These are phyloP conservation scores for Kodamaea sp. DNA, from an alignment of 1,139 yeast species.

Conservation along the genomic window DNA sequence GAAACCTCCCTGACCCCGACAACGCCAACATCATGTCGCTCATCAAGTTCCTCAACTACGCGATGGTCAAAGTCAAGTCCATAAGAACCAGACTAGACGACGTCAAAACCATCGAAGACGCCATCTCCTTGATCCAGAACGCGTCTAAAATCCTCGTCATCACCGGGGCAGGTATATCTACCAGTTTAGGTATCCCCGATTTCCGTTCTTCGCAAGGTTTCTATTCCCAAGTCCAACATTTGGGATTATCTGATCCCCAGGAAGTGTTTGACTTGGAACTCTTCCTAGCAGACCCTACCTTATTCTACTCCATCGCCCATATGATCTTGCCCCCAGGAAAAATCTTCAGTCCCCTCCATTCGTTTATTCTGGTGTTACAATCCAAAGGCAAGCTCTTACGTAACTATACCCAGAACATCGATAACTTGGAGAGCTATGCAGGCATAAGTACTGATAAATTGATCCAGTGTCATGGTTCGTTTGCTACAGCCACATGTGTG, in stretches of 20 bases:
- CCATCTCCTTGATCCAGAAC: constrained; percentile 50
- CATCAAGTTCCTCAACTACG: constrained; percentile 54
- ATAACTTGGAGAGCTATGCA: constrained; percentile 82
- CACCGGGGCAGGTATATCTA: constrained; percentile 96
- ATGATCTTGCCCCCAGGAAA: constrained; percentile 80
- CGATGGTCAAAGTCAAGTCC: constrained; percentile 58
- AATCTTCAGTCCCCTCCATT: constrained; percentile 82
- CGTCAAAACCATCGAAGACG: constrained; percentile 62
- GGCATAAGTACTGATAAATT: constrained; percentile 71
- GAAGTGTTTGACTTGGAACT: constrained; percentile 83
- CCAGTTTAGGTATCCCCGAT: constrained; percentile 92
- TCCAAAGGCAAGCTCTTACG: constrained; percentile 78
- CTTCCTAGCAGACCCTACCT: constrained; percentile 75
- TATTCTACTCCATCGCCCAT: constrained; percentile 86
- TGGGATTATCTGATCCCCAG: constrained; percentile 86
- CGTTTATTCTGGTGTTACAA: constrained; percentile 73
- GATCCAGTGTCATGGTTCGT: constrained; percentile 96
- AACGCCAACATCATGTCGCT: constrained; percentile 47
- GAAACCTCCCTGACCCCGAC: constrained; percentile 28
- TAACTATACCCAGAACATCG: constrained; percentile 94
- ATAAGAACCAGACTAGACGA: constrained; percentile 54
- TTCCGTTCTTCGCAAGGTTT: constrained; percentile 90
- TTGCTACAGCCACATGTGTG: constrained; percentile 86
- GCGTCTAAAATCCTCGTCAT: constrained; percentile 73
- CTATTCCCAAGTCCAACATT: constrained; percentile 65